Percentiles rank a stretch among this genome's conserved stretches.
These are phyloP conservation scores for Kodamaea leandrae DNA, from an alignment of 805 yeast species.

Conservation along the genomic window DNA sequence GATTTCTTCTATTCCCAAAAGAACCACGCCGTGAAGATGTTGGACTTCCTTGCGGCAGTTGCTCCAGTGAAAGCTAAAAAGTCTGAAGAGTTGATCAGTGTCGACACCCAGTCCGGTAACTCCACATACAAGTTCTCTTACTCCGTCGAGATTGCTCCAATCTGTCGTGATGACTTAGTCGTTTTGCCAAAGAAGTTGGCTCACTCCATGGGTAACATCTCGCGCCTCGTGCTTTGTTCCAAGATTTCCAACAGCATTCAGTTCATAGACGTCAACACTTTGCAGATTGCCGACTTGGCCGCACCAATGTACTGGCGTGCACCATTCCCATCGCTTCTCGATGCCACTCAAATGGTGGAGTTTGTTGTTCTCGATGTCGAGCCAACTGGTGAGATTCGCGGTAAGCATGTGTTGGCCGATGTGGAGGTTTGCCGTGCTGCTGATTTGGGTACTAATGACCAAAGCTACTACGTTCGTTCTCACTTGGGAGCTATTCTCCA, in stretches of 20 bases:
- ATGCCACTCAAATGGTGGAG: conserved; percentile 73
- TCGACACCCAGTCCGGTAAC: conserved; percentile 88
- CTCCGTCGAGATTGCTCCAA: conserved; percentile 92
- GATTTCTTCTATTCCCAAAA: conserved; percentile 88
- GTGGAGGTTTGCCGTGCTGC: conserved; percentile 84
- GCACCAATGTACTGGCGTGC: conserved; percentile 76
- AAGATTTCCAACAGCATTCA: conserved; percentile 81
- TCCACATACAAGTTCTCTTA: conserved; percentile 86
- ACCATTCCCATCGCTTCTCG: conserved; percentile 76
- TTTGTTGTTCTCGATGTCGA: conserved; percentile 92
- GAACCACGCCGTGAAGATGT: conserved; percentile 91
- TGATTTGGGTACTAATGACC: conserved; percentile 85
- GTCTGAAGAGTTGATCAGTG: conserved; percentile 88
- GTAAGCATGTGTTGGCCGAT: conserved; percentile 83
- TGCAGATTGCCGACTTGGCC: conserved; percentile 72
- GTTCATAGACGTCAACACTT: conserved; percentile 79
- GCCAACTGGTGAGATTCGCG: conserved; percentile 76
- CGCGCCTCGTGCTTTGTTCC: conserved; percentile 80
- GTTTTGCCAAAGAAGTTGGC: conserved; percentile 88
- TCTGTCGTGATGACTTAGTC: conserved; percentile 95
- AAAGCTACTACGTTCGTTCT: conserved; percentile 77
- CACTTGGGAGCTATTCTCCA: conserved; percentile 93
- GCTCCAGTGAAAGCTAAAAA: conserved; percentile 80
- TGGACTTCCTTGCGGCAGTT: conserved; percentile 81
- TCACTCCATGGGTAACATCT: conserved; percentile 73